Evolutionary conservation across 2,329 filamentous ascomycete species (phyloP), one percentile per base, ranked within the genome.

Genomic region (Hirsutella rhossiliensis): DNA sequence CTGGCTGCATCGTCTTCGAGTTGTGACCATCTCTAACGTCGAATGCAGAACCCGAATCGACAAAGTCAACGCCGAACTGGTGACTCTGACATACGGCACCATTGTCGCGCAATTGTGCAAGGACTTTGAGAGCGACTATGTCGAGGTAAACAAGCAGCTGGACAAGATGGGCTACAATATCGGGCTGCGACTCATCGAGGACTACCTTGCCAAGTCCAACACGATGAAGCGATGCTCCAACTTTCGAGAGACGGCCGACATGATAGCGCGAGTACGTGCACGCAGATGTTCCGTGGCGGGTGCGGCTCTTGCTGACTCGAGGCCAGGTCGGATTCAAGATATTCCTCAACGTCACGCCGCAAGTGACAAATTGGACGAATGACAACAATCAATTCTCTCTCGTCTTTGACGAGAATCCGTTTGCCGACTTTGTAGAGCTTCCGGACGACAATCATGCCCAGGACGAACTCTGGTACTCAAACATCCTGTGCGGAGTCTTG

Each of bases 131-230:
- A 82, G 79, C 56, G 87, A 97, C 67, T 98, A 98, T 61, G 72
- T 78, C 42, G 88, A 97, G 62, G 90, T 98, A 61, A 98, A 98
- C 69, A 88, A 90, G 63, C 92, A 98, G 63, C 76, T 98, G 38
- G 92, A 98, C 61, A 94, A 90, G 68, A 98, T 98, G 92, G 92
- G 92, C 44, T 96, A 97, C 69, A 97, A 97, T 58, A 98, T 98
- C 51, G 92, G 92, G 27, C 73, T 97, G 58, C 85, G 92, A 32
- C 68, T 98, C 52, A 96, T 98, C 54, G 92, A 98, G 56, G 92
- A 98, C 66, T 98, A 96, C 58, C 79, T 98, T 17, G 92, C 92
- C 56, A 97, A 96, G 64, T 92, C 88, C 5, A 90, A 87, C 55
- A 87, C 85, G 2, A 82, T 82, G 76, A 86, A 87, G 54, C 77